Percentiles rank a stretch among this genome's conserved stretches.
These are phyloP conservation scores for Myxozyma sirexii DNA, from an alignment of 805 yeast species.

Conservation along the genomic window DNA sequence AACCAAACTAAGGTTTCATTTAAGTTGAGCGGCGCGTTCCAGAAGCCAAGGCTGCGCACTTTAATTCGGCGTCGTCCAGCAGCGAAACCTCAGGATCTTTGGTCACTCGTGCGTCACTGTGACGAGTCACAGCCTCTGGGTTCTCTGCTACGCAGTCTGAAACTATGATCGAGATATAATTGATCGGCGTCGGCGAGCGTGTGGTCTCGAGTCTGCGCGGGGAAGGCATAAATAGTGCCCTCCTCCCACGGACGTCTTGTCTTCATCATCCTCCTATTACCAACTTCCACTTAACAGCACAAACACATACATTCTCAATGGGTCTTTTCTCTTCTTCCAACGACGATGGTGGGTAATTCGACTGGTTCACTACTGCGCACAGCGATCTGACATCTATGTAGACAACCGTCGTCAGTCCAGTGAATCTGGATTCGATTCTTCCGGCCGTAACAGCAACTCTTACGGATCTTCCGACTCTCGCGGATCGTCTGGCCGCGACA, in stretches of 20 bases:
- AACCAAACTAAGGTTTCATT: neutral
- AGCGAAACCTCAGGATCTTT: neutral
- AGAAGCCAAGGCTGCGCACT: neutral
- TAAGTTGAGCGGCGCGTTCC: neutral
- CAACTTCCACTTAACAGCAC: neutral
- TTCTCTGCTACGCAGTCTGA: too few species aligned
- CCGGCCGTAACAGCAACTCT: slow-evolving; percentile 1
- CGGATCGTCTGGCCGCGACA: neutral
- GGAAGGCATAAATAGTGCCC: neutral
- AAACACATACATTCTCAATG: slow-evolving; percentile 1
- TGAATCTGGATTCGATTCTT: neutral
- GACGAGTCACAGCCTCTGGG: neutral
- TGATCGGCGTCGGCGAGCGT: too few species aligned
- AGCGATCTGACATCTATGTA: neutral
- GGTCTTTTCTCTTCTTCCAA: slow-evolving; percentile 7
- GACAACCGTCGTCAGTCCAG: slow-evolving; percentile 8
- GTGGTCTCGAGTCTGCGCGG: too few species aligned
- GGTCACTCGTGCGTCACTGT: neutral
- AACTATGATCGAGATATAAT: too few species aligned
- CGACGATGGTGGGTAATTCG: neutral
- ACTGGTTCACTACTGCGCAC: neutral
- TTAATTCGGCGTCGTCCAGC: neutral
- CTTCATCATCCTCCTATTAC: neutral
- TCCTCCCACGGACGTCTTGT: neutral
- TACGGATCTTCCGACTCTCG: slow-evolving; percentile 1